Evolutionary conservation across 2,329 filamentous ascomycete species (phyloP).

Genomic region (Phoma herbarum): DNA sequence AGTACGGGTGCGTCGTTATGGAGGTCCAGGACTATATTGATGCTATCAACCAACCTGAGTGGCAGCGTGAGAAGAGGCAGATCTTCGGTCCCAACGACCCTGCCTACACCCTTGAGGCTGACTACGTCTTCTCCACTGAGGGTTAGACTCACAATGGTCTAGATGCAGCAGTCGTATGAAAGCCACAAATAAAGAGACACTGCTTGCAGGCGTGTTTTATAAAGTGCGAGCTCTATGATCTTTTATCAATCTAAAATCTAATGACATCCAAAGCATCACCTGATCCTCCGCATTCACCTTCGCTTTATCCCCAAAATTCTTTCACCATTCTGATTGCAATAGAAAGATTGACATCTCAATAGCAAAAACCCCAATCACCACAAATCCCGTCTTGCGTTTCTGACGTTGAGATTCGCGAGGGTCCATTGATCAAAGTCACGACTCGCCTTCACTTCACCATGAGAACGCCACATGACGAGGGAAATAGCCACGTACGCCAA

Average conservation of each 20-base stretch:
- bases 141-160: conserved; percentile 9
- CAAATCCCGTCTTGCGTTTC: neutral
- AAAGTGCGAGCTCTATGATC: neutral
- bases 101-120: conserved; percentile 56
- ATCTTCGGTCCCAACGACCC: conserved; percentile 58
- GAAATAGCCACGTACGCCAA: neutral
- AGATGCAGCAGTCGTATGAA: neutral
- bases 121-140: conserved; percentile 55
- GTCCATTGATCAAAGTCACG: neutral
- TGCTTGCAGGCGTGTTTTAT: neutral
- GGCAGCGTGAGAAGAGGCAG: conserved; percentile 70
- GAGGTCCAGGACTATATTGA: conserved; percentile 96
- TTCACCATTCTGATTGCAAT: neutral
- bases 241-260: conserved; percentile 17
- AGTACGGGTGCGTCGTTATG: conserved; percentile 88
- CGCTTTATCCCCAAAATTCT: no score
- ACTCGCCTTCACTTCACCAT: conserved; percentile 14
- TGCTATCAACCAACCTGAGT: conserved; percentile 89
- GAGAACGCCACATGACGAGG: conserved; percentile 1
- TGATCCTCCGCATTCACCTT: neutral
- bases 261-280: neutral
- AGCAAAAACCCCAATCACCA: neutral
- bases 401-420: no score
- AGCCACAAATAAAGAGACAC: neutral
- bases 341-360: no score